Evolutionary conservation across 768 basidiomycete genomes (phyloP).

Genomic region (Boletus eberwhitei): DNA sequence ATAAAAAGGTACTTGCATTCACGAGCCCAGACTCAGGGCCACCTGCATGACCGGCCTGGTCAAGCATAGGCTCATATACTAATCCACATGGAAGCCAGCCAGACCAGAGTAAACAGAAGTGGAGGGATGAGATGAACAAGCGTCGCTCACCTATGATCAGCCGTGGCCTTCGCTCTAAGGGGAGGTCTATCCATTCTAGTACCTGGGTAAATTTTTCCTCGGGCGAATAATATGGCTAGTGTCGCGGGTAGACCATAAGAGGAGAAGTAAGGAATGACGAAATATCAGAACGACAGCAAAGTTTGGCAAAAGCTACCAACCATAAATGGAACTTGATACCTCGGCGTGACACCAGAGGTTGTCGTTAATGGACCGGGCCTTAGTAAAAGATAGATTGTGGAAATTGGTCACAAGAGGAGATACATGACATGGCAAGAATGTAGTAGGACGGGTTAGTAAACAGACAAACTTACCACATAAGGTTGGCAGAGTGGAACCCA

Average conservation of each 20-base stretch:
- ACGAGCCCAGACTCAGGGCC: slow-evolving; percentile 65
- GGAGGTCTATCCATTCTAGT: slow-evolving; percentile 68
- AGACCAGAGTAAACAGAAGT: background rate
- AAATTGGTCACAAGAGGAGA: background rate
- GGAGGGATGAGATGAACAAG: background rate
- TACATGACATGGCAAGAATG: too few species aligned
- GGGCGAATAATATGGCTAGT: background rate
- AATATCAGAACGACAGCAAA: background rate
- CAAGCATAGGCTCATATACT: slow-evolving; percentile 84
- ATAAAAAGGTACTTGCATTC: slow-evolving; percentile 46
- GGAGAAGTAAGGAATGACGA: background rate
- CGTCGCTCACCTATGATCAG: slow-evolving; percentile 56
- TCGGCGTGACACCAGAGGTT: slow-evolving; percentile 8
- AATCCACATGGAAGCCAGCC: background rate
- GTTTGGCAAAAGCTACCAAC: slow-evolving; percentile 4
- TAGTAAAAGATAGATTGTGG: background rate
- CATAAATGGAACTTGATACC: slow-evolving; percentile 15
- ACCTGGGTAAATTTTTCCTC: slow-evolving; percentile 70
- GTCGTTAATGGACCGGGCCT: slow-evolving; percentile 16
- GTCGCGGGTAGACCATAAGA: background rate
- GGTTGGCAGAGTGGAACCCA: slow-evolving; percentile 71
- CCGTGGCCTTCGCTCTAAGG: slow-evolving; percentile 60
- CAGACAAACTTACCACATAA: slow-evolving; percentile 71
- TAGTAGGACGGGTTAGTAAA: background rate
- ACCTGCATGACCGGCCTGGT: slow-evolving; percentile 72